Evolutionary conservation across 345 rosid species (phyloP).

Genomic region (Pseudoturritis turrita): DNA sequence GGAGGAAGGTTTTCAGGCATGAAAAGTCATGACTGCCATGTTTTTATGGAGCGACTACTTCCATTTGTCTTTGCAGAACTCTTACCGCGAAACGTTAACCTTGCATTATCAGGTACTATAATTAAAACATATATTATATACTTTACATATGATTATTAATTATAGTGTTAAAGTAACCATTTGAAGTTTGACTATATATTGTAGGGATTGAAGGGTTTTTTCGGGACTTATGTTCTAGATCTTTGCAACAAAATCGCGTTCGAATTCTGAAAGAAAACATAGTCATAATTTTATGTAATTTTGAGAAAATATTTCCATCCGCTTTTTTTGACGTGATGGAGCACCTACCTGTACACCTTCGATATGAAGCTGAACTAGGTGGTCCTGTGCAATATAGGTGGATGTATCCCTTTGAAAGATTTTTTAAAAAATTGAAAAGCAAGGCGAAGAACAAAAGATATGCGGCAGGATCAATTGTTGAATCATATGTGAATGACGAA

Average conservation of each 20-base stretch:
- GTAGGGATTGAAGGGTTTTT: neutral
- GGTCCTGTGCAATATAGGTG: too few relatives aligned
- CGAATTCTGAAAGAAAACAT: neutral
- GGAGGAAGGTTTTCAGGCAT: neutral
- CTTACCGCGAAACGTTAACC: neutral
- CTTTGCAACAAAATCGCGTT: neutral
- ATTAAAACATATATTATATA: too few relatives aligned
- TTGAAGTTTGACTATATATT: too few relatives aligned
- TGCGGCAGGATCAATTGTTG: too few relatives aligned
- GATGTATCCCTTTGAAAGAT: too few relatives aligned
- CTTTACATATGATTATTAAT: neutral
- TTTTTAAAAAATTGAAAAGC: too few relatives aligned
- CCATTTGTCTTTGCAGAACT: neutral
- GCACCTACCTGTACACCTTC: neutral
- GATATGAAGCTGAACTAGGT: too few relatives aligned
- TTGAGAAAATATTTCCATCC: neutral
- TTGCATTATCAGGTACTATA: neutral
- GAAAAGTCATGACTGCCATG: neutral
- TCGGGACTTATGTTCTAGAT: neutral
- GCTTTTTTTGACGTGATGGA: neutral
- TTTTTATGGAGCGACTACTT: neutral
- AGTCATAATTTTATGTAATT: neutral
- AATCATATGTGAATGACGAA: too few relatives aligned
- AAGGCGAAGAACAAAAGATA: too few relatives aligned
- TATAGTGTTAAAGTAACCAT: too few relatives aligned